Percentiles rank a stretch among this genome's conserved stretches.
phyloP scores from a whole-genome alignment of 805 yeast genomes.

The Ogataea trehalophila region DNA sequence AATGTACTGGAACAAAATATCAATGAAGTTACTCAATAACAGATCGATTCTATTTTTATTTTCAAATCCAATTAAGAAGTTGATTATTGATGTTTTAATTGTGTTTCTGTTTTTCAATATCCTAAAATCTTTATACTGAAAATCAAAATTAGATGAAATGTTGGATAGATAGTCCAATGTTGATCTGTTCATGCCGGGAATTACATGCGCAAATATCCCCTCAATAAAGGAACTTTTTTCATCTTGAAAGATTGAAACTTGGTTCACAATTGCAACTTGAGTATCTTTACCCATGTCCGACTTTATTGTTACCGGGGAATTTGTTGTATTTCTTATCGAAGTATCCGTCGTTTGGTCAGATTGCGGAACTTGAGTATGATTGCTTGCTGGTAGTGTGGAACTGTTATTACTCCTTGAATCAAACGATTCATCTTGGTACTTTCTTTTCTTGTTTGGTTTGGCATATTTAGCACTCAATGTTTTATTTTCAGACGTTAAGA shows the following conservation, averaged over 20 bases:
- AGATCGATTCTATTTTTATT: conserved; percentile 44
- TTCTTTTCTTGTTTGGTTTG: conserved; percentile 25
- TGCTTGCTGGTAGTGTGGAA: neutral
- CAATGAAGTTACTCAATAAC: conserved; percentile 39
- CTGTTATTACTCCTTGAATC: neutral
- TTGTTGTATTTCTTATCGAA: neutral
- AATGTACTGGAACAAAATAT: conserved; percentile 29
- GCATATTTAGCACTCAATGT: conserved; percentile 23
- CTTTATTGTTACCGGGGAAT: neutral
- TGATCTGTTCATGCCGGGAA: conserved; percentile 31
- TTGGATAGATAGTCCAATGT: conserved; percentile 32
- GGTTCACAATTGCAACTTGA: conserved; percentile 24
- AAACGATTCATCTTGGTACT: conserved; percentile 12
- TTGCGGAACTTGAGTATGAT: neutral
- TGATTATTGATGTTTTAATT: conserved; percentile 32
- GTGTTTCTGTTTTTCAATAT: conserved; percentile 26
- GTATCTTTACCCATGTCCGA: neutral
- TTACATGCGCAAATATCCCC: conserved; percentile 28
- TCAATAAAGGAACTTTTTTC: conserved; percentile 39
- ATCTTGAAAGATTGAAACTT: conserved; percentile 29
- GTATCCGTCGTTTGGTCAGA: neutral
- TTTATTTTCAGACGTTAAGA: conserved; percentile 45
- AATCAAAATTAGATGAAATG: conserved; percentile 29
- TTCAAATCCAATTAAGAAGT: conserved; percentile 39
- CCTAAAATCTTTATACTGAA: conserved; percentile 20